A percentile compares a stretch with the other conserved stretches of the same genome.
These are phyloP conservation scores for Phytophthora brassicae DNA, from an alignment of 352 stramenopile genomes.

Conservation along the genomic window DNA sequence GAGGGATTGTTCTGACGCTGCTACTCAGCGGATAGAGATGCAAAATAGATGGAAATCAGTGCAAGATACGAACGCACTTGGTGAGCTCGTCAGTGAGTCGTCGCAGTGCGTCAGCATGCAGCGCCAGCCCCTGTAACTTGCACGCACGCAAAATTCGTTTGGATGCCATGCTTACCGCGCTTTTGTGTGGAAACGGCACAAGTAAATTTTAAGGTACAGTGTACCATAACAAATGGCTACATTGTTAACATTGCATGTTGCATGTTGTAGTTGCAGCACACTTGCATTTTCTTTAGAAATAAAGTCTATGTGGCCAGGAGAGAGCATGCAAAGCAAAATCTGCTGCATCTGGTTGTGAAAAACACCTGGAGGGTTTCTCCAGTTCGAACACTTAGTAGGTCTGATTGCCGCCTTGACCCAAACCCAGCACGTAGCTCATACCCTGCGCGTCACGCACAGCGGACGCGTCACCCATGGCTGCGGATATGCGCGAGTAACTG, in stretches of 20 bases:
- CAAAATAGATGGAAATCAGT: conserved; percentile 2
- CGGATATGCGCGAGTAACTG: conserved; percentile 70
- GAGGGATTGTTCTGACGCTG: background rate
- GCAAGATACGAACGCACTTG: conserved; percentile 40
- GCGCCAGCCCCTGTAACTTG: conserved; percentile 82
- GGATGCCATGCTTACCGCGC: conserved; percentile 54
- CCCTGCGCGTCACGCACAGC: conserved; percentile 82
- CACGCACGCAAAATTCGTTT: conserved; percentile 83
- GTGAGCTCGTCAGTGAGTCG: conserved; percentile 67
- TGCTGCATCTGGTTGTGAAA: conserved; percentile 1
- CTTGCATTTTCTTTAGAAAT: too few species aligned
- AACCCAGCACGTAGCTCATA: conserved; percentile 88
- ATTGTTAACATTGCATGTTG: too few species aligned
- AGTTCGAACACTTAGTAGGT: conserved; percentile 48
- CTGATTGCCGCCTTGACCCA: conserved; percentile 76
- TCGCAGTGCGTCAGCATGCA: conserved; percentile 71
- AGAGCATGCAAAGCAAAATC: background rate
- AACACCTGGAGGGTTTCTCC: conserved; percentile 12
- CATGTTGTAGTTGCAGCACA: conserved; percentile 15
- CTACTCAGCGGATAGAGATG: conserved; percentile 1
- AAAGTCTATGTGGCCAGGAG: conserved; percentile 16
- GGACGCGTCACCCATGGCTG: conserved; percentile 64
- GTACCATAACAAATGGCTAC: conserved; percentile 18
- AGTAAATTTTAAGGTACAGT: conserved; percentile 24
- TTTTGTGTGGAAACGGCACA: conserved; percentile 9